Conservation (phyloP, 306 rosid species). For the Alnus glutinosa region DNA sequence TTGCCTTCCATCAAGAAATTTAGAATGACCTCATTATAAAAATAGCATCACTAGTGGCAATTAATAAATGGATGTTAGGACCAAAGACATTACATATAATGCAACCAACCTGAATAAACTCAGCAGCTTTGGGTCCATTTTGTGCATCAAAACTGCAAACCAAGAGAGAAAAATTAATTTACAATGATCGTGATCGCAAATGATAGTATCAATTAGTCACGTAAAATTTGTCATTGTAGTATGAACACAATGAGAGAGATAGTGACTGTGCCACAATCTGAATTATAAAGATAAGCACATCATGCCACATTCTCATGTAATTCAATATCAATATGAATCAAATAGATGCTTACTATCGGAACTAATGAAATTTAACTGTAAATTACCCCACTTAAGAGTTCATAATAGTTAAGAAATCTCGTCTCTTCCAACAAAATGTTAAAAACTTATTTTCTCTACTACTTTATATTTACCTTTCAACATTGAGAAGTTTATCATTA, state of each 20-base stretch:
- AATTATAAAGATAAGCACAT: neutral
- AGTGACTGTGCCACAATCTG: neutral
- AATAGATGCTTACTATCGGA: neutral
- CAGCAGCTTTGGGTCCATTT: constrained; percentile 94
- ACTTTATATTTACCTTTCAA: too few species aligned
- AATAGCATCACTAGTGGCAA: constrained; percentile 4
- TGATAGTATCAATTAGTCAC: neutral
- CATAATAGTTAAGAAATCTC: neutral
- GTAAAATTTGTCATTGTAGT: neutral
- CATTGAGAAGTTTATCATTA: too few species aligned
- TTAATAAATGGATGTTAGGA: constrained; percentile 19
- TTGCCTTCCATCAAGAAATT: neutral
- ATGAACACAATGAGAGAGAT: neutral
- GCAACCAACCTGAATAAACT: constrained; percentile 73
- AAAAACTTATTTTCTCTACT: neutral
- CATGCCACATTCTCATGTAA: neutral
- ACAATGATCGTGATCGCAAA: neutral
- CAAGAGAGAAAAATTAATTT: constrained; percentile 14
- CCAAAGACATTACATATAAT: constrained; percentile 12
- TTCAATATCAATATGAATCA: neutral
- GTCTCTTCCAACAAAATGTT: neutral
- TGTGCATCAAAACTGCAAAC: constrained; percentile 76
- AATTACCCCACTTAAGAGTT: neutral
- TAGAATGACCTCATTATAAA: neutral
- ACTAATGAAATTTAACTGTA: neutral